These are phyloP conservation scores for Panaeolus cyanescens DNA, from an alignment of 768 basidiomycete genomes.

Conservation along the genomic window DNA sequence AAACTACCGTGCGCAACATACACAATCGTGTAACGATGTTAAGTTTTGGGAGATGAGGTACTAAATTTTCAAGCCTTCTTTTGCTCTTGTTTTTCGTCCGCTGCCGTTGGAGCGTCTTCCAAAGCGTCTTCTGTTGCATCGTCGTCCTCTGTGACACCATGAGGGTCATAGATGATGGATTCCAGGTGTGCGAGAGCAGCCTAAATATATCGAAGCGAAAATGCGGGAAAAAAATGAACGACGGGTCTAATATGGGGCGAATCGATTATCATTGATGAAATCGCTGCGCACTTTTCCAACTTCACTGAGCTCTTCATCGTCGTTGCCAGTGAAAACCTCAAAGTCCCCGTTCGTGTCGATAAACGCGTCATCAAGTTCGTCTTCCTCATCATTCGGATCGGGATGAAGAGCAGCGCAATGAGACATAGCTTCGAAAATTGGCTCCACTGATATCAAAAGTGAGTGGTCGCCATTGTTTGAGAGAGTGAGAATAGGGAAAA, in stretches of 20 bases:
- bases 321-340: constrained; percentile 55
- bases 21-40: not conserved
- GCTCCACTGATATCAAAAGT: constrained; percentile 58
- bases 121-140: constrained; percentile 8
- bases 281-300: constrained; percentile 94
- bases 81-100: constrained; percentile 4
- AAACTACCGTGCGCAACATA: not conserved
- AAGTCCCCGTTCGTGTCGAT: constrained; percentile 55
- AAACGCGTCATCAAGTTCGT: constrained; percentile 58
- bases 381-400: constrained; percentile 52
- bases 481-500: constrained; percentile 13
- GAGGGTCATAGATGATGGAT: constrained; percentile 71
- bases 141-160: constrained; percentile 16
- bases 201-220: constrained; percentile 38
- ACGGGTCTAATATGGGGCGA: constrained; percentile 78
- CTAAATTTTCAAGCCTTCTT: constrained; percentile 2
- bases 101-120: constrained; percentile 11
- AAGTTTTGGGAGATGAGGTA: not conserved
- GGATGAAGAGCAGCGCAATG: constrained; percentile 85
- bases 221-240: constrained; percentile 20
- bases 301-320: constrained; percentile 76
- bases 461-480: not conserved
- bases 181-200: constrained; percentile 83
- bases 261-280: constrained; percentile 78
- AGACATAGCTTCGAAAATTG: constrained; percentile 87